Base-by-base conservation (phyloP, 2,329 filamentous ascomycete species). In the Graphiopsis chlorocephala region DNA sequence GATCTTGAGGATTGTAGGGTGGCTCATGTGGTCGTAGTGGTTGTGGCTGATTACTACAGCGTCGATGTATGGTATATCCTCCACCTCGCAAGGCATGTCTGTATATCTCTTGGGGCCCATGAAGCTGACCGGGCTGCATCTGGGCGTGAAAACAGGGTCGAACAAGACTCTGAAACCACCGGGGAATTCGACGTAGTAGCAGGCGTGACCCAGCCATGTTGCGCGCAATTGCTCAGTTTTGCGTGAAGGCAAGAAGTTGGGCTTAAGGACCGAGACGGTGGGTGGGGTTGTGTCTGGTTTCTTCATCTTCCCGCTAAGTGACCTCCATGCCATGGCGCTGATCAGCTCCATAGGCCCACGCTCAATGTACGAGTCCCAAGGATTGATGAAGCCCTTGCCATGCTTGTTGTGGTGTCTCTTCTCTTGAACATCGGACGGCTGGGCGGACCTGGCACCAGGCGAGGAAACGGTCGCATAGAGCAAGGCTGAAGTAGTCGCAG, bases 201-300 rank as follows among this genome's bases (percentile, higher is more conserved):
- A 97, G 3, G 94, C 93, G 77, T 98, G 94, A 38, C 94, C 94
- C 2, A 98, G 87, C 94, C 94, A 97, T 47, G 94, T 98, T 35
- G 93, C 91, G 62, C 93, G 88, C 26, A 98, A 84, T 47, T 85
- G 82, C 20, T 78, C 68, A 1, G 84, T 85, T 4, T 83, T 78
- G 63, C 91, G 86, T 15, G 80, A 80, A 1, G 86, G 78, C 11
- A 91, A 82, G 76, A 94, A 94, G 4, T 81, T 73, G 0, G 92
- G 91, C 67, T 84, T 85, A 64, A 83, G 84, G 20, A 94, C 86
- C 2, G 85, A 79, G 12, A 95, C 86, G 0, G 88, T 88, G 11
- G 88, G 86, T 26, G 85, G 84, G 11, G 84, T 84, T 8, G 88
- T 88, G 72, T 91, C 83, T 29, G 90, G 89, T 1, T 65, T 72